A percentile compares a stretch with the other conserved stretches of the same genome.
These are phyloP conservation scores for Euphorbia pulcherrima DNA, from an alignment of 345 rosid genomes.

Conservation along the genomic window DNA sequence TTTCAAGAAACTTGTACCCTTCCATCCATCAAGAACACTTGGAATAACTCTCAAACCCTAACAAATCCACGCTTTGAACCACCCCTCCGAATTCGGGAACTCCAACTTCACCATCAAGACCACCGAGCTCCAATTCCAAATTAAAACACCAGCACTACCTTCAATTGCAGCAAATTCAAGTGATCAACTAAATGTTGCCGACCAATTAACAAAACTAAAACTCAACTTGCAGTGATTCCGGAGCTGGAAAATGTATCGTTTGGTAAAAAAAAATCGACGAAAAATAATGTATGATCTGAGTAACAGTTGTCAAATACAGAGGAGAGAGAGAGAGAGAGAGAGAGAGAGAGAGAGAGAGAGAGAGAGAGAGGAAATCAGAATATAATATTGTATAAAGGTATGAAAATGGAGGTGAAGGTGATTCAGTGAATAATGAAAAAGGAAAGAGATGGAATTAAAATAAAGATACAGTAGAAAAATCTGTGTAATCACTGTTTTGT, in stretches of 20 bases:
- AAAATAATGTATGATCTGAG: slow-evolving; percentile 33
- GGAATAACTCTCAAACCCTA: slow-evolving; percentile 25
- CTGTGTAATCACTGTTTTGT: neutral
- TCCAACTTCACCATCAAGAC: slow-evolving; percentile 24
- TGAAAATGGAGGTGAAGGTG: neutral
- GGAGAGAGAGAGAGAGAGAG: slow-evolving; percentile 23
- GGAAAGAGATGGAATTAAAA: no score
- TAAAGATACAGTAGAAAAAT: neutral
- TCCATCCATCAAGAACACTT: slow-evolving; percentile 32
- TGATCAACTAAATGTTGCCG: neutral
- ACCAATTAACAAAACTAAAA: neutral
- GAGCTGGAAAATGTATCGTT: slow-evolving; percentile 9
- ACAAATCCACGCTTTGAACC: slow-evolving; percentile 23
- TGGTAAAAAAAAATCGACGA: slow-evolving; percentile 17
- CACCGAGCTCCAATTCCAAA: slow-evolving; percentile 17
- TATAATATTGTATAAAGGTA: neutral
- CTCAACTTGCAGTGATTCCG: slow-evolving; percentile 2
- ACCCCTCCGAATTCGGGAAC: neutral
- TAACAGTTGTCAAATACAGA: slow-evolving; percentile 26
- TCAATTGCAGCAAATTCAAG: slow-evolving; percentile 15
- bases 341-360: slow-evolving; percentile 19
- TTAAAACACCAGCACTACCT: slow-evolving; percentile 6
- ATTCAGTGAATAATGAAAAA: neutral
- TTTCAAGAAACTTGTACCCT: slow-evolving; percentile 32
- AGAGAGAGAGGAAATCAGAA: neutral